Evolutionary conservation across 345 rosid species (phyloP), one percentile per base, ranked within the genome.

Genomic region (Lepidium africanum): DNA sequence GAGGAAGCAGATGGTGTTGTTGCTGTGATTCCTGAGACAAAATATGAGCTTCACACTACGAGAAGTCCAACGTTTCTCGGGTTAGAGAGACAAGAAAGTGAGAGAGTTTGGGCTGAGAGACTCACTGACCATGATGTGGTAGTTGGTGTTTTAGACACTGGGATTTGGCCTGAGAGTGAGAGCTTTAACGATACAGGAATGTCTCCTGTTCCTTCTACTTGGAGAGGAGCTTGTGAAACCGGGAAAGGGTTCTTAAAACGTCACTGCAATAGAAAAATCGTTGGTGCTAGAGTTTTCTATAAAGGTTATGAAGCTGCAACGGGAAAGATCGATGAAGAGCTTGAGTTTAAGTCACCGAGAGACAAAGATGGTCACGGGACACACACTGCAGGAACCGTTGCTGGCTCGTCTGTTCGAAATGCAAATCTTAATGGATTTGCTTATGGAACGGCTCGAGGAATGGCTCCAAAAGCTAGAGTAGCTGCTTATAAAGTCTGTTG

Each of bases 341-440:
- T 58, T 0, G 97, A 94, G 76, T 89, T 83, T 40, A 87, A 79
- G 58, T 85, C 96, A 19, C 82, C 94, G 0, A 78, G 94, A 69
- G 97, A 91, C 62, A 73, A 66, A 67, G 85, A 82, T n/a, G 96
- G 93, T 47, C 97, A 91, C 38, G 93, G 97, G 2, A 85, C 97
- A 57, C 93, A 88, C 70, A 88, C 97, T 3, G 86, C 97, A 21
- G 89, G 88, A 0, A 91, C 89, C 1, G 89, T 89, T 5, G 91
- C 86, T 16, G 96, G 96, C 6, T 76, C 83, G 17, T 82, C 86
- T 0, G 96, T 91, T 2, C 77, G 9, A 0, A 85, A 83, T 11
- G 93, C 93, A 1, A 82, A 81, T 46, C 84, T 91, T 41, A 67
- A 85, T 0, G 96, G 96, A 0, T 88, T 80, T 21, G 97, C 97